Base-by-base conservation (phyloP, 73 alveolate species). In the Blepharisma stoltei region DNA sequence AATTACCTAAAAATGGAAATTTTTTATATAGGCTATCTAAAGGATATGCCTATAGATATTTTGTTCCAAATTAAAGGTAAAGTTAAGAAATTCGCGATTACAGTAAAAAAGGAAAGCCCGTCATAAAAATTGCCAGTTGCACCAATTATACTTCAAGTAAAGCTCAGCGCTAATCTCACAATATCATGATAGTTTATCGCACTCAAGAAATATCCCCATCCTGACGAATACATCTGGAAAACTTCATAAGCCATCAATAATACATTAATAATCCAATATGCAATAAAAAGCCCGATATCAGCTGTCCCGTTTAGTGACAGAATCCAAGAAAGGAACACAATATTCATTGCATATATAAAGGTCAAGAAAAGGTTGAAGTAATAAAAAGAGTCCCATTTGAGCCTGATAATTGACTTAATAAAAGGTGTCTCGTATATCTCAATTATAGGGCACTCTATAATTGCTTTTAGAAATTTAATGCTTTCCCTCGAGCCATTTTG, bases 371-470 rank as follows among this genome's bases (percentile, higher is more conserved):
- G 11, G 45, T 14, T 60, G 2, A 18, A 5, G 21, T 14, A 50
- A n/a, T 38, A 60, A 14, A 60, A 14, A 1, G 38, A 8, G 23
- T 60, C 73, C 73, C 73, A 60, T 60, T 60, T 60, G 45, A 9
- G 38, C 37, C 73, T 14, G 18, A 60, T 25, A 60, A 18, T 14
- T 14, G 46, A 14, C 47, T 60, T 14, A 20, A 60, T 60, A 18
- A 60, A 60, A n/a, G 14, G 38, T 1, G 73, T 25, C 73, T 60
- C 46, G 4, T 14, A 9, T 1, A 60, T 60, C 2, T 60, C 23
- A 9, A 9, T 14, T 14, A 14, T 60, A 9, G 73, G 45, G 45
- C 41, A 32, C 41, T 32, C 41, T 32, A 32, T 32, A 32, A 32
- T 32, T 1, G 41, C 41, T 32, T 32, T 32, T 32, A 32, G 3